phyloP scores from a whole-genome alignment of 1,139 yeast genomes.

The Suhomyces wounanorum region DNA sequence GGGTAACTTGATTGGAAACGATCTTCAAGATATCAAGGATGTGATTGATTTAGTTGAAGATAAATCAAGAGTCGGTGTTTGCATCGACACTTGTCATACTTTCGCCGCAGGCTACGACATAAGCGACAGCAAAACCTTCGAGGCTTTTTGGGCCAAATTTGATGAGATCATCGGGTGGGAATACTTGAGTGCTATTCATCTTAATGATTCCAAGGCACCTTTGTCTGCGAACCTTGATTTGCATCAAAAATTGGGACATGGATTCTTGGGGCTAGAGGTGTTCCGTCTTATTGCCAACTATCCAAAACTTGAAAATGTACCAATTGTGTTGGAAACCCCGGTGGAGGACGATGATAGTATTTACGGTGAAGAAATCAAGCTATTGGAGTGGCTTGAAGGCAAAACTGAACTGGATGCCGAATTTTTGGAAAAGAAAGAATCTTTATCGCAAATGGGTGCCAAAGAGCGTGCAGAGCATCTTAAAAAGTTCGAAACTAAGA shows the following conservation, averaged over 20 bases:
- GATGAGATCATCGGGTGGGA: slow-evolving; percentile 73
- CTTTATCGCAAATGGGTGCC: slow-evolving; percentile 56
- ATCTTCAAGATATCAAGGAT: slow-evolving; percentile 68
- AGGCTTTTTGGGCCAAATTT: slow-evolving; percentile 70
- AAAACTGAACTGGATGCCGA: slow-evolving; percentile 57
- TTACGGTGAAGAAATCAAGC: slow-evolving; percentile 82
- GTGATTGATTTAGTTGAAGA: slow-evolving; percentile 78
- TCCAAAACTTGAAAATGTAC: slow-evolving; percentile 60
- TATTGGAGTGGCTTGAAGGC: slow-evolving; percentile 70
- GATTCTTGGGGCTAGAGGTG: slow-evolving; percentile 84
- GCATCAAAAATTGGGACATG: slow-evolving; percentile 87
- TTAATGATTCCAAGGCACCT: slow-evolving; percentile 95
- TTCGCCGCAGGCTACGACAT: slow-evolving; percentile 97
- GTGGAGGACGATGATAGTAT: slow-evolving; percentile 56
- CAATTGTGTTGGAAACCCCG: slow-evolving; percentile 91
- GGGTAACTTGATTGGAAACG: slow-evolving; percentile 85
- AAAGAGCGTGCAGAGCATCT: slow-evolving; percentile 56
- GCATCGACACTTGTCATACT: slow-evolving; percentile 93
- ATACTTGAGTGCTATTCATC: slow-evolving; percentile 77
- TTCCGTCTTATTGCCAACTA: slow-evolving; percentile 79
- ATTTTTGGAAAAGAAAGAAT: slow-evolving; percentile 47
- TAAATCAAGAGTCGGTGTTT: slow-evolving; percentile 85
- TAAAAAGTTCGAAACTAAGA: slow-evolving; percentile 39
- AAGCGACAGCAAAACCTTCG: slow-evolving; percentile 54
- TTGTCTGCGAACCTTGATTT: slow-evolving; percentile 86